A percentile compares a stretch with the other conserved stretches of the same genome.
phyloP scores from a whole-genome alignment of 805 yeast species.

The Scheffersomyces coipomensis region DNA sequence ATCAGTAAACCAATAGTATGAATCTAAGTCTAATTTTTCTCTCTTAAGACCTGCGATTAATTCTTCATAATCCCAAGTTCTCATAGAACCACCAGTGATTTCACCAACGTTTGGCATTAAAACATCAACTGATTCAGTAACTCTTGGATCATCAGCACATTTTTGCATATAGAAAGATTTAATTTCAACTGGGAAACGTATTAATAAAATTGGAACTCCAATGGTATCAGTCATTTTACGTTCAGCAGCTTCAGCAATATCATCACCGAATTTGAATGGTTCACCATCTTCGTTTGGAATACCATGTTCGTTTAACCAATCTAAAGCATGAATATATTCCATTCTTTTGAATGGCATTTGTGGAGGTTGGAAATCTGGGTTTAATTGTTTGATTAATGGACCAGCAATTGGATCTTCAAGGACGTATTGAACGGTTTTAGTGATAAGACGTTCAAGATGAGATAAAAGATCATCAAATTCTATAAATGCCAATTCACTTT shows the following conservation, averaged over 20 bases:
- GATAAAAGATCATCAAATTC: conserved; percentile 80
- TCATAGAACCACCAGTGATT: conserved; percentile 98
- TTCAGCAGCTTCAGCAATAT: conserved; percentile 99
- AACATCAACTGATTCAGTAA: conserved; percentile 97
- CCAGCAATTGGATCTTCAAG: conserved; percentile 91
- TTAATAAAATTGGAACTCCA: conserved; percentile 88
- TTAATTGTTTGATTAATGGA: conserved; percentile 82
- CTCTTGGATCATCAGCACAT: conserved; percentile 85
- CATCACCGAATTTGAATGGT: conserved; percentile 94
- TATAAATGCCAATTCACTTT: conserved; percentile 88
- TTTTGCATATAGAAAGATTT: conserved; percentile 98
- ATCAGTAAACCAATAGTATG: conserved; percentile 96
- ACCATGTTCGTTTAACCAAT: conserved; percentile 95
- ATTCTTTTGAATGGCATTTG: conserved; percentile 84
- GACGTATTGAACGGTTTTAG: conserved; percentile 68
- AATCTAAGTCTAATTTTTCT: conserved; percentile 77
- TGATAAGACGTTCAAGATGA: conserved; percentile 81
- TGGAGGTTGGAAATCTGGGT: conserved; percentile 89
- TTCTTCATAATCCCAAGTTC: conserved; percentile 81
- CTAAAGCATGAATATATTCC: conserved; percentile 86
- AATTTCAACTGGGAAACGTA: conserved; percentile 93
- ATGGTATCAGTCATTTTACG: conserved; percentile 96
- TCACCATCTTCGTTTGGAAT: conserved; percentile 94
- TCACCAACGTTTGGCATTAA: conserved; percentile 99
- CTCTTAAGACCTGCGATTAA: conserved; percentile 87